These are phyloP conservation scores for Rhodotorula babjevae DNA, from an alignment of 768 basidiomycete species.

Conservation along the genomic window DNA sequence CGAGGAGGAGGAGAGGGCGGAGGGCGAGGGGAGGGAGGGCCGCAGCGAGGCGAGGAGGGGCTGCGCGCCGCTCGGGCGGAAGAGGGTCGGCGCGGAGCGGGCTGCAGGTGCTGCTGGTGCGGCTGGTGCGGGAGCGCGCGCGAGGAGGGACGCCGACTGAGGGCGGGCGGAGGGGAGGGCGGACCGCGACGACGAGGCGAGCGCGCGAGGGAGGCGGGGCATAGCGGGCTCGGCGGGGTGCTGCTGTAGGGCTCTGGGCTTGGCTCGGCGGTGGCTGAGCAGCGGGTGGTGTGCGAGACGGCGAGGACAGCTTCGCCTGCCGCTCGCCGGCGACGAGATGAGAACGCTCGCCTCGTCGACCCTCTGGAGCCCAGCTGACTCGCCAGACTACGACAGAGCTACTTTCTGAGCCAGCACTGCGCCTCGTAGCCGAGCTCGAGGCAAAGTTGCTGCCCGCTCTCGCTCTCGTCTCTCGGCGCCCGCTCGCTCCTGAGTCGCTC, in stretches of 20 bases:
- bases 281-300: background rate
- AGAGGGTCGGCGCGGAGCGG: background rate
- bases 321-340: no score
- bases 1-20: background rate
- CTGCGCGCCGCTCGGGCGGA: background rate
- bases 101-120: background rate
- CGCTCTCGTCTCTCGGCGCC: no score
- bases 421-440: no score
- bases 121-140: background rate
- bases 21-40: background rate
- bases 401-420: no score
- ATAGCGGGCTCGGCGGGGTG: background rate
- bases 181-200: background rate
- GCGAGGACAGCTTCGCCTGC: no score
- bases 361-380: no score
- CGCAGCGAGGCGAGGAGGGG: background rate
- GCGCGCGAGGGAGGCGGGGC: conserved; percentile 2
- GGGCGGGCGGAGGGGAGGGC: background rate
- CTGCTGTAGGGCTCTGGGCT: background rate
- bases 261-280: background rate
- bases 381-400: no score
- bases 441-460: no score
- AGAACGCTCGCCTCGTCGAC: no score
- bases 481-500: no score
- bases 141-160: background rate